These are phyloP conservation scores for Ilyonectria robusta DNA, from an alignment of 2,329 filamentous ascomycete species.

Conservation along the genomic window DNA sequence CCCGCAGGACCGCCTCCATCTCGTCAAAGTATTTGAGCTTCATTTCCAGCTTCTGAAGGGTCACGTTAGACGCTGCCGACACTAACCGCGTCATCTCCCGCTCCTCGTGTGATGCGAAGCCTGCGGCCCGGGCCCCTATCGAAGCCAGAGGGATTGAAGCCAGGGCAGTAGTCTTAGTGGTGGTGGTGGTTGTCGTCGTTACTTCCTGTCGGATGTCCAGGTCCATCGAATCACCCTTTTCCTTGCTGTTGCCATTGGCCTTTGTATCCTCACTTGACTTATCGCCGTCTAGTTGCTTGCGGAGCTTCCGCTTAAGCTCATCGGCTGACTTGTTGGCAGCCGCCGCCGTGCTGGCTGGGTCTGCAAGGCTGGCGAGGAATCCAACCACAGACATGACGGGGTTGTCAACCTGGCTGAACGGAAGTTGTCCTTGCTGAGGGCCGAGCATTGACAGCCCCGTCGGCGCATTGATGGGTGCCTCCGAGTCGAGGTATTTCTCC, in stretches of 20 bases:
- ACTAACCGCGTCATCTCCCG: conserved; percentile 96
- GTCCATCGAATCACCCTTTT: conserved; percentile 75
- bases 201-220: conserved; percentile 70
- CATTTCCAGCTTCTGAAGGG: conserved; percentile 94
- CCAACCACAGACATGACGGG: conserved; percentile 96
- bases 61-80: conserved; percentile 91
- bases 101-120: conserved; percentile 94
- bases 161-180: conserved; percentile 64
- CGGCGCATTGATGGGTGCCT: conserved; percentile 66
- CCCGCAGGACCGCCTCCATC: conserved; percentile 92
- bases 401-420: conserved; percentile 94
- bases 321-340: conserved; percentile 91
- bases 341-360: conserved; percentile 90
- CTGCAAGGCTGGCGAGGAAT: conserved; percentile 91
- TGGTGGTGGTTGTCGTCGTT: conserved; percentile 66
- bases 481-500: conserved; percentile 93
- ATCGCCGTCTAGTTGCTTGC: conserved; percentile 79
- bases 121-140: conserved; percentile 87
- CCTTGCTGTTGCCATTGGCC: conserved; percentile 72
- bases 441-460: conserved; percentile 77
- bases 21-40: conserved; percentile 98
- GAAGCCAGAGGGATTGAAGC: conserved; percentile 88
- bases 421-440: conserved; percentile 82
- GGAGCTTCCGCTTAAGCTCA: conserved; percentile 85
- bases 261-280: conserved; percentile 57